A percentile compares a stretch with the other conserved stretches of the same genome.
phyloP scores from a whole-genome alignment of 148 eudicot species.

The Arctostaphylos glauca region DNA sequence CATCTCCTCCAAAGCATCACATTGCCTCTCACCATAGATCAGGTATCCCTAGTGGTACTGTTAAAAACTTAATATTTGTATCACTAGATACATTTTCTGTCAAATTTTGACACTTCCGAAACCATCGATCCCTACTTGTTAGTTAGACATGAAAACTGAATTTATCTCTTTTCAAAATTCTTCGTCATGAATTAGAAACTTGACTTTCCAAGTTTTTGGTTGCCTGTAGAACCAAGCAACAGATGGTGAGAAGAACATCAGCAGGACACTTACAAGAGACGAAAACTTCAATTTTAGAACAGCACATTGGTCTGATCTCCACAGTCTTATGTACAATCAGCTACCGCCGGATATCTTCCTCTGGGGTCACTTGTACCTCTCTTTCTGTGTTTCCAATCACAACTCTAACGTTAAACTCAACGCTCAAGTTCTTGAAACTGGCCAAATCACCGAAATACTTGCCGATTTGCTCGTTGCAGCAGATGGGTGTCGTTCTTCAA shows the following conservation, averaged over 20 bases:
- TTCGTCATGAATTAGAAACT: too few species aligned
- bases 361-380: constrained; percentile 68
- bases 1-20: constrained; percentile 34
- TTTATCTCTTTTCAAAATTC: too few species aligned
- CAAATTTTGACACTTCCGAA: too few species aligned
- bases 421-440: constrained; percentile 44
- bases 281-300: constrained; percentile 71
- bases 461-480: constrained; percentile 84
- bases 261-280: constrained; percentile 52
- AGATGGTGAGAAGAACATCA: constrained; percentile 40
- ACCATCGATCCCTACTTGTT: too few species aligned
- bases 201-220: neutral
- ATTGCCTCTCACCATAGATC: constrained; percentile 60
- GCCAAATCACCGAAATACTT: constrained; percentile 36
- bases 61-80: too few species aligned
- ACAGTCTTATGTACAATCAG: constrained; percentile 51
- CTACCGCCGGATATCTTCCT: constrained; percentile 44
- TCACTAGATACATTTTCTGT: too few species aligned
- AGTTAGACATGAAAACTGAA: too few species aligned
- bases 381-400: constrained; percentile 42
- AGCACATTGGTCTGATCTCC: constrained; percentile 80
- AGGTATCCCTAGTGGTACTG: constrained; percentile 23
- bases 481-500: constrained; percentile 78
- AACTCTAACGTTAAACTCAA: constrained; percentile 41
- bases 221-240: constrained; percentile 54